Conservation (phyloP, 1,284 basidiomycete genomes). For the Sanguinoderma infundibulare region DNA sequence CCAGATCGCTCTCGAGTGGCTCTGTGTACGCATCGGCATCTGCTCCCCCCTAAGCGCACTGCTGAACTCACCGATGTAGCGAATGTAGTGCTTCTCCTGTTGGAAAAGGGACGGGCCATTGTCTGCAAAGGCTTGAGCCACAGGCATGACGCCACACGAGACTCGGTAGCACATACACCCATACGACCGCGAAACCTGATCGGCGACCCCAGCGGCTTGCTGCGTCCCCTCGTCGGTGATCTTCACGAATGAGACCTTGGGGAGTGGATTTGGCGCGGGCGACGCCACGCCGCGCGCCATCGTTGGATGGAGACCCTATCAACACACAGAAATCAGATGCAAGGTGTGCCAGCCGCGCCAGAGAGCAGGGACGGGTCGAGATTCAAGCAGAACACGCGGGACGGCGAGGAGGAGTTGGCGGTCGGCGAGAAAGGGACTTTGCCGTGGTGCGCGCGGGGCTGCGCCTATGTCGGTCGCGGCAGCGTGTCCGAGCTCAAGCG, state of each 20-base stretch:
- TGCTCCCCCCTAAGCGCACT: neutral
- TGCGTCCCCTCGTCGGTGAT: conserved; percentile 62
- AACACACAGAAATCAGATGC: neutral
- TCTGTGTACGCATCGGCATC: conserved; percentile 50
- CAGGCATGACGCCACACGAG: neutral
- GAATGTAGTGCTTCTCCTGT: conserved; percentile 86
- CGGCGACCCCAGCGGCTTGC: conserved; percentile 43
- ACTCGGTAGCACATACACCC: conserved; percentile 34
- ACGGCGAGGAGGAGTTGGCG: neutral
- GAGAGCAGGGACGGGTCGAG: neutral
- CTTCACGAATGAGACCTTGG: conserved; percentile 64
- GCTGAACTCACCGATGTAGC: conserved; percentile 75
- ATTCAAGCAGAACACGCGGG: neutral
- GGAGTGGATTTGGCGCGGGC: conserved; percentile 46
- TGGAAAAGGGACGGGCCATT: conserved; percentile 81
- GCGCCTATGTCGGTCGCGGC: no score
- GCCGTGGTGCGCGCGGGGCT: neutral
- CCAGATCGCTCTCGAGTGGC: conserved; percentile 91
- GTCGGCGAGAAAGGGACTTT: neutral
- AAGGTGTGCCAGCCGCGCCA: neutral
- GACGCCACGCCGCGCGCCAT: conserved; percentile 44
- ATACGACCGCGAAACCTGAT: conserved; percentile 36
- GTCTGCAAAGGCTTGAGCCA: conserved; percentile 48
- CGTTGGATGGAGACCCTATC: conserved; percentile 1
- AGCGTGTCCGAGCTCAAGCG: neutral